Conservation (phyloP, 1,284 basidiomycete genomes). For the Tilletia setariae region DNA sequence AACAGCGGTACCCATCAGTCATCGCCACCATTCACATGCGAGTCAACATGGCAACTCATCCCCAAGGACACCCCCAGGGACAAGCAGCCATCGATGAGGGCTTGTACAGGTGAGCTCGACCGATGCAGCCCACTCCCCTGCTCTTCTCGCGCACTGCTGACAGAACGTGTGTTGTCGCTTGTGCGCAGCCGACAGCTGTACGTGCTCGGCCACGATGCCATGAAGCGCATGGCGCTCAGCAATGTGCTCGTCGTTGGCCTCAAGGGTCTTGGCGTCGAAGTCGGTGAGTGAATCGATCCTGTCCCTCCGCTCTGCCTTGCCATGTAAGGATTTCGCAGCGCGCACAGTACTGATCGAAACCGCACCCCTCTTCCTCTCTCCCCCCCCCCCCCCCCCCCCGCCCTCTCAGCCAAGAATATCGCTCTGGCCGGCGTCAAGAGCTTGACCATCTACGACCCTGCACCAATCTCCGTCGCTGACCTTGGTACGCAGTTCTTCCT, state of each 20-base stretch:
- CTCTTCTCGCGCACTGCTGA: no score
- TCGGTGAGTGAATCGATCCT: constrained; percentile 59
- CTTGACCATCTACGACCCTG: constrained; percentile 92
- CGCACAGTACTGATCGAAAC: no score
- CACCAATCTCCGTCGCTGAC: constrained; percentile 79
- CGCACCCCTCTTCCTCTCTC: no score
- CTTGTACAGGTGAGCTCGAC: constrained; percentile 19
- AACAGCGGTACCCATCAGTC: no score
- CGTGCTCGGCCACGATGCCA: constrained; percentile 63
- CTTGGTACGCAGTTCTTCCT: constrained; percentile 96
- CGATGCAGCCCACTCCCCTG: neutral
- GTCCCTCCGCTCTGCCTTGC: no score
- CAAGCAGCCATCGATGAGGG: constrained; percentile 24
- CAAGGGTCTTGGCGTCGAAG: constrained; percentile 91
- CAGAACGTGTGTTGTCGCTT: no score
- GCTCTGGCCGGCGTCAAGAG: constrained; percentile 95
- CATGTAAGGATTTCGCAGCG: no score
- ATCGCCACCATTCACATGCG: neutral
- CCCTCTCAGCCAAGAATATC: constrained; percentile 93
- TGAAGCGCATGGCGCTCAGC: constrained; percentile 98
- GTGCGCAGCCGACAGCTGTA: constrained; percentile 48
- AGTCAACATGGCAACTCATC: neutral
- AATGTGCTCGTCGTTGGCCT: constrained; percentile 92
- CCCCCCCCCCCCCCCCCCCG: no score
- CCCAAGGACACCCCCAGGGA: neutral